Conservation (phyloP, 352 stramenopile genomes). For the Pythium dissotocum region DNA sequence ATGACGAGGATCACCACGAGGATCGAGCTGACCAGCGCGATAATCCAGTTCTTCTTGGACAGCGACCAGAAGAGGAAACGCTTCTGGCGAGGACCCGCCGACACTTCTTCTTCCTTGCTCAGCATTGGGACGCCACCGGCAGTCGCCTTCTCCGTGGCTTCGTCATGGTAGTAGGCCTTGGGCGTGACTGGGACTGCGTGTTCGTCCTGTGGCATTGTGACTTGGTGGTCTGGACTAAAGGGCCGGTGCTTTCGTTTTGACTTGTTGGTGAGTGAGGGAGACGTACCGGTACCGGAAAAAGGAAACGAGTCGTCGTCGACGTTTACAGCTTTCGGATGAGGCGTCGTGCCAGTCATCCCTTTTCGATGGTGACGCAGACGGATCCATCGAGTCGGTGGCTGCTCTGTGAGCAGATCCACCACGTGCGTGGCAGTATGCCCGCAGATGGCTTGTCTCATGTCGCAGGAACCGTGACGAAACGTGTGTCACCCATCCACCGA, state of each 20-base stretch:
- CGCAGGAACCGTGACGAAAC: constrained; percentile 1
- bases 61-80: constrained; percentile 59
- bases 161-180: constrained; percentile 2
- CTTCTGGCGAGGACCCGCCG: constrained; percentile 19
- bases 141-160: constrained; percentile 1
- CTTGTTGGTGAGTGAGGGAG: neutral
- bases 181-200: constrained; percentile 1
- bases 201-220: constrained; percentile 6
- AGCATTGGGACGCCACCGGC: neutral
- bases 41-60: constrained; percentile 55
- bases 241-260: neutral
- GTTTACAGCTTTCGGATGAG: constrained; percentile 4
- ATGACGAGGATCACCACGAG: constrained; percentile 46
- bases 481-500: neutral
- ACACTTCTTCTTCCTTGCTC: constrained; percentile 1
- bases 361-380: constrained; percentile 9
- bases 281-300: neutral
- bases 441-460: constrained; percentile 8
- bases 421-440: constrained; percentile 2
- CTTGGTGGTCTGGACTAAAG: constrained; percentile 2
- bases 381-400: neutral
- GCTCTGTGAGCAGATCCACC: constrained; percentile 2
- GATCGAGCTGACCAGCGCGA: constrained; percentile 46
- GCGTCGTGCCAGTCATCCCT: neutral
- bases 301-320: neutral